These are phyloP conservation scores for Pascua sp. DNA, from an alignment of 1,284 basidiomycete genomes.

Conservation along the genomic window DNA sequence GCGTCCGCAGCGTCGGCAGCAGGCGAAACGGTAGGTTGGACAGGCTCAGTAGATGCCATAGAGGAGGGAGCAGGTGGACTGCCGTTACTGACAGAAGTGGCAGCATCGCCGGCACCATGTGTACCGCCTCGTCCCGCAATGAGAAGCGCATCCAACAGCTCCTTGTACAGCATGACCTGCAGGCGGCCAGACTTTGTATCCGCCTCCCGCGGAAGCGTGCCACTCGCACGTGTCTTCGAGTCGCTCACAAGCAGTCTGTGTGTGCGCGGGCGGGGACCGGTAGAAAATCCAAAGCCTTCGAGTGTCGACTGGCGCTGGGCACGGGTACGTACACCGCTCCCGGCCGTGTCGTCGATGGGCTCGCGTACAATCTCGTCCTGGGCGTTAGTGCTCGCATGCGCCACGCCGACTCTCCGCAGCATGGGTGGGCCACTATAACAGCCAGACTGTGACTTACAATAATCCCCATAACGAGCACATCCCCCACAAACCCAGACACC, in stretches of 20 bases:
- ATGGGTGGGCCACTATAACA: too few relatives aligned
- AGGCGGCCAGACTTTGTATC: constrained; percentile 65
- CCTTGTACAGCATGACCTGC: constrained; percentile 80
- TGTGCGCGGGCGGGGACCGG: background rate
- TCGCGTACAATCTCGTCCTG: constrained; percentile 58
- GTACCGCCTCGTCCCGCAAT: background rate
- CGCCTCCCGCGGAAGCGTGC: constrained; percentile 59
- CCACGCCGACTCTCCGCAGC: too few relatives aligned
- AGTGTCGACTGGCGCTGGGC: constrained; percentile 23
- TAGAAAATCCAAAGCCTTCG: too few relatives aligned
- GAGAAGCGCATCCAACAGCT: constrained; percentile 58
- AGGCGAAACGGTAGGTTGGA: too few relatives aligned
- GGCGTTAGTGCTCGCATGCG: constrained; percentile 5
- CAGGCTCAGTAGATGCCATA: too few relatives aligned
- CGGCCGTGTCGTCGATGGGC: constrained; percentile 23
- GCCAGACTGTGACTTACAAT: constrained; percentile 54
- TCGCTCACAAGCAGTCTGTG: constrained; percentile 61
- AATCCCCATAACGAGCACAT: constrained; percentile 59
- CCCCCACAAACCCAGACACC: constrained; percentile 64
- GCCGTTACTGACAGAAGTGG: background rate
- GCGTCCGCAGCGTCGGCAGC: too few relatives aligned
- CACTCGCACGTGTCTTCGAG: constrained; percentile 66
- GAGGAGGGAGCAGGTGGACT: background rate
- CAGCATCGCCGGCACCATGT: background rate
- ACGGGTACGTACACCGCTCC: constrained; percentile 5